Evolutionary conservation across 495 filamentous ascomycete species (phyloP).

Genomic region (Neurospora sp.): DNA sequence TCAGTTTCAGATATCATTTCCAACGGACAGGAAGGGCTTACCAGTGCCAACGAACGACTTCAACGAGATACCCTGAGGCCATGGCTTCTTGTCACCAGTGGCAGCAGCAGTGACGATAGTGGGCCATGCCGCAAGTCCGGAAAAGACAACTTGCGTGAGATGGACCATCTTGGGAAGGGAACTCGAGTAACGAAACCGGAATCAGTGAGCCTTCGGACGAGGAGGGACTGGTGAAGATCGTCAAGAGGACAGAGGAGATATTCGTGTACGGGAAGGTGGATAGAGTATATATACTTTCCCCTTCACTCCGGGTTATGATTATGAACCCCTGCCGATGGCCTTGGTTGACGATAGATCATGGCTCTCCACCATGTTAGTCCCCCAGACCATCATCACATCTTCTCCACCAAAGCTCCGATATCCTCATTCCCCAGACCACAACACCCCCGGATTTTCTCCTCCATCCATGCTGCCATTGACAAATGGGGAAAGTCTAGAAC

Average conservation of each 20-base stretch:
- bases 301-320: background rate
- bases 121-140: background rate
- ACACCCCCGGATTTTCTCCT: too few species aligned
- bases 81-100: background rate
- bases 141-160: background rate
- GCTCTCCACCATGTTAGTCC: too few species aligned
- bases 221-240: background rate
- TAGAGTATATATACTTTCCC: background rate
- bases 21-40: too few species aligned
- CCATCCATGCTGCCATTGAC: too few species aligned
- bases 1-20: too few species aligned
- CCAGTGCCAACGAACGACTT: slow-evolving; percentile 40
- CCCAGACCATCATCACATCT: too few species aligned
- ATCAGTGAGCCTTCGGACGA: background rate
- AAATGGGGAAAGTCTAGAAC: too few species aligned
- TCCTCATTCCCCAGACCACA: too few species aligned
- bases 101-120: background rate
- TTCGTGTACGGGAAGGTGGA: background rate
- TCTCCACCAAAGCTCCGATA: too few species aligned
- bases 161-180: background rate
- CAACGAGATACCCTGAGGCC: slow-evolving; percentile 18
- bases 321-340: too few species aligned
- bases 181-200: background rate
- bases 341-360: too few species aligned
- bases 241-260: background rate